Conservation (phyloP, 2,329 filamentous ascomycete genomes). For the Proliferodiscus dingleyae region DNA sequence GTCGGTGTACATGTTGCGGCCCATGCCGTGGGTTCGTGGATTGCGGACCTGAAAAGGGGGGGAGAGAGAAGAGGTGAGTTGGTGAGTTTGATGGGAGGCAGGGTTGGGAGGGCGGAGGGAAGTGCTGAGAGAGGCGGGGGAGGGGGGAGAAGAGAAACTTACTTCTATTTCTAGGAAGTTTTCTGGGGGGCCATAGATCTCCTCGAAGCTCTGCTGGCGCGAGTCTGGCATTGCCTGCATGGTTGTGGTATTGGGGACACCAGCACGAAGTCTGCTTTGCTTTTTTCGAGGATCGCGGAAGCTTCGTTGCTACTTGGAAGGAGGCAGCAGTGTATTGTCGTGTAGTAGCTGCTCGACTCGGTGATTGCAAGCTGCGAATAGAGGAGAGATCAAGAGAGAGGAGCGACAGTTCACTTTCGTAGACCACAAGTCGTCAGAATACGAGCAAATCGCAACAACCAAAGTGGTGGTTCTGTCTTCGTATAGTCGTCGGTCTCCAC, state of each 20-base stretch:
- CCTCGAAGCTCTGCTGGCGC: constrained; percentile 92
- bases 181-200: constrained; percentile 97
- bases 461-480: no score
- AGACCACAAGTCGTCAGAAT: no score
- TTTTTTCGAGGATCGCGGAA: neutral
- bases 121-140: neutral
- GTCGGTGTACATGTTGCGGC: constrained; percentile 95
- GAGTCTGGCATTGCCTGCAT: constrained; percentile 66
- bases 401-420: no score
- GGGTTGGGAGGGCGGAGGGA: constrained; percentile 10
- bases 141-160: constrained; percentile 24
- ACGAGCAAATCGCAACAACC: no score
- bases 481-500: no score
- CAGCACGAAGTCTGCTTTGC: constrained; percentile 10
- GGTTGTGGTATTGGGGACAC: constrained; percentile 19
- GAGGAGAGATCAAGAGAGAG: no score
- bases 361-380: no score
- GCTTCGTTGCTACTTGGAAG: neutral
- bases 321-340: no score
- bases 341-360: no score
- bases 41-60: constrained; percentile 67
- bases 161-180: constrained; percentile 99
- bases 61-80: no score
- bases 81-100: constrained; percentile 7
- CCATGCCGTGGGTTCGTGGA: constrained; percentile 89